Evolutionary conservation across 2,329 filamentous ascomycete genomes (phyloP), one percentile per base, ranked within the genome.

Genomic region (Diaporthe amygdali): DNA sequence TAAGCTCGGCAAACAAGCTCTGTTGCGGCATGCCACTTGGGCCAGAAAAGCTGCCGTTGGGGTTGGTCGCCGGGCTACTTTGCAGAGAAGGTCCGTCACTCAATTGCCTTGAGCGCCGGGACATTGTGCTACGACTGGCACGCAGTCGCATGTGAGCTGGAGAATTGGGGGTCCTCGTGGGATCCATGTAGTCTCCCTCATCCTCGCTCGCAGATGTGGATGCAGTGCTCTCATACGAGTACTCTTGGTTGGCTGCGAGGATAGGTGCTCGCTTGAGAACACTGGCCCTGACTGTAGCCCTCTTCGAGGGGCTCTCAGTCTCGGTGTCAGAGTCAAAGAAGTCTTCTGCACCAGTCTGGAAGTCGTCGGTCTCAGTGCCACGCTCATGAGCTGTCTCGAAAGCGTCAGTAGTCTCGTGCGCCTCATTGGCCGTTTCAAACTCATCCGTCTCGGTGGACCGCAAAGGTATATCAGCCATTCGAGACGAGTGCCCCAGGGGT

Each of bases 291-390:
- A 46, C 39, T 27, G 71, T 81, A 47, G 83, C 81, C 32, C 83
- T 84, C 76, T 82, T 84, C 3, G 84, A 82, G 2, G 82, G 85
- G 68, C 86, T 88, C 80, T 98, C 96, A 0, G 95, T 98, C 82
- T 97, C 96, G 0, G 95, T 97, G 73, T 94, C 94, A 70, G 90
- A 93, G 77, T 92, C 95, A 20, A 88, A 88, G 66, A 91, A 82
- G 27, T 94, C 93, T 76, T 98, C 96, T 20, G 91, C 90, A n/a
- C 94, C 95, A 5, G 96, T 98, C 80, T 97, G 93, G 89, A 98
- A 98, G 74, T 94, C 94, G 76, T 98, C 96, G 14, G 95, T 97
- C 82, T 97, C 95, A 0, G 94, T 97, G 15, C 86, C 89, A 34
- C 91, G 90, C 81, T 98, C 96, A 77, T 97, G 94, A 30, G 89